These are phyloP conservation scores for Scytalidium sp. DNA, from an alignment of 2,329 filamentous ascomycete species.

Conservation along the genomic window DNA sequence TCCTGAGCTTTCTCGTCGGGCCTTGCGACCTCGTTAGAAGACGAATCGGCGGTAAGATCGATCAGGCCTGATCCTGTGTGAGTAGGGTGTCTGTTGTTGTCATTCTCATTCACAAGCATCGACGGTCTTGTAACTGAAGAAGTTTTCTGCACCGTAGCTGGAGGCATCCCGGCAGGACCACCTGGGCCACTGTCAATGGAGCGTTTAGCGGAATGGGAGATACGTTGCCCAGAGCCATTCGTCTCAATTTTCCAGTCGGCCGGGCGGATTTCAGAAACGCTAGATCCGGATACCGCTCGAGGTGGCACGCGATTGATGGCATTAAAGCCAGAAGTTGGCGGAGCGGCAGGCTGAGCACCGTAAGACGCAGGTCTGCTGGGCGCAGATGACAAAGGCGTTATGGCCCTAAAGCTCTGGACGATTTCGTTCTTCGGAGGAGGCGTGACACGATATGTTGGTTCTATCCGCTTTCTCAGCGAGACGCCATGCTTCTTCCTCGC, in stretches of 20 bases:
- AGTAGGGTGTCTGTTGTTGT: background rate
- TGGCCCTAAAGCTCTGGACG: background rate
- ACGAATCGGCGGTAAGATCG: background rate
- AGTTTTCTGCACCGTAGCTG: background rate
- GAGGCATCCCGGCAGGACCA: background rate
- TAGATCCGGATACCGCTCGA: background rate
- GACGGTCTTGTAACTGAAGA: background rate
- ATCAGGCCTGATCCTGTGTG: background rate
- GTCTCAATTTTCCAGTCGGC: background rate
- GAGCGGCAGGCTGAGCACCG: background rate
- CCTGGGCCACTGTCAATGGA: background rate
- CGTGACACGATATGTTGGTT: background rate
- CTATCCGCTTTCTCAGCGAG: slow-evolving; percentile 19
- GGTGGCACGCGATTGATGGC: background rate
- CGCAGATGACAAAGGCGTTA: background rate
- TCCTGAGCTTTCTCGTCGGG: background rate
- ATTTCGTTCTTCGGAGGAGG: background rate
- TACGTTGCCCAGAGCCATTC: background rate
- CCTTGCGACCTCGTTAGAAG: background rate
- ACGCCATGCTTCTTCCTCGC: slow-evolving; percentile 24
- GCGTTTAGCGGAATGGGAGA: background rate
- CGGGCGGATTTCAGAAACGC: background rate
- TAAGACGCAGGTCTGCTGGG: background rate
- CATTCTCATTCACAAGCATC: background rate
- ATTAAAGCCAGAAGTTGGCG: background rate